Evolutionary conservation across 495 filamentous ascomycete species (phyloP).

Genomic region (Neurospora pannonica): DNA sequence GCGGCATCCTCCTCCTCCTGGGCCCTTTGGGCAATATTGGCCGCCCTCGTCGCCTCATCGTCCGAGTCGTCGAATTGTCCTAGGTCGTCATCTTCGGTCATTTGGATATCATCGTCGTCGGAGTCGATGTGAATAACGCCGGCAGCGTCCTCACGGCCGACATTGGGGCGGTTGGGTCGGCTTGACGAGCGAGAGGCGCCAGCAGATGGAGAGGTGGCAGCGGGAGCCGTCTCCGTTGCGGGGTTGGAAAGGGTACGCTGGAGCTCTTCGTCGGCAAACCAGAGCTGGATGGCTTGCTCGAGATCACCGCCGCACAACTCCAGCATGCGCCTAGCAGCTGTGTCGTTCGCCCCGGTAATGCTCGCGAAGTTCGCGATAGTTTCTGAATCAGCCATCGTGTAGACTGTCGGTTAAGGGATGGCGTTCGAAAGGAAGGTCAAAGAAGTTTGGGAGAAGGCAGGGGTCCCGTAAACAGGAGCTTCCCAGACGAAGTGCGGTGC

Average conservation of each 20-base stretch:
- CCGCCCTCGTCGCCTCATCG: constrained; percentile 23
- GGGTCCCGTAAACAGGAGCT: background rate
- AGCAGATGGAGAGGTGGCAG: constrained; percentile 14
- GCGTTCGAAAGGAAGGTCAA: background rate
- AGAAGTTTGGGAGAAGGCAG: background rate
- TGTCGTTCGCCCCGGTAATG: constrained; percentile 55
- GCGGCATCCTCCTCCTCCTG: constrained; percentile 81
- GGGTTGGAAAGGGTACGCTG: constrained; percentile 38
- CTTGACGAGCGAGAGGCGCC: constrained; percentile 1
- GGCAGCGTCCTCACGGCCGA: constrained; percentile 40
- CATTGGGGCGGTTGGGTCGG: constrained; percentile 13
- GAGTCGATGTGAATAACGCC: constrained; percentile 67
- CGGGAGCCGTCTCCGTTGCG: constrained; percentile 23
- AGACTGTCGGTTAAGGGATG: background rate
- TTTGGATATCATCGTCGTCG: constrained; percentile 45
- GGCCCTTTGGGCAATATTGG: constrained; percentile 30
- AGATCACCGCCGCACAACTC: constrained; percentile 71
- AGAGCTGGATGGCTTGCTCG: constrained; percentile 80
- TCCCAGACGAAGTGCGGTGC: background rate
- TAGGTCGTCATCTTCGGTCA: constrained; percentile 50
- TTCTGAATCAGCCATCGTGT: constrained; percentile 57
- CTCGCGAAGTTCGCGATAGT: constrained; percentile 49
- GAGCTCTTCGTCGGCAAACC: constrained; percentile 69
- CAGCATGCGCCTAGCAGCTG: constrained; percentile 69
- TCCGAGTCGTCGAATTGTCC: constrained; percentile 14